These are phyloP conservation scores for Ophiosphaerella korrae DNA, from an alignment of 2,329 filamentous ascomycete genomes.

Conservation along the genomic window DNA sequence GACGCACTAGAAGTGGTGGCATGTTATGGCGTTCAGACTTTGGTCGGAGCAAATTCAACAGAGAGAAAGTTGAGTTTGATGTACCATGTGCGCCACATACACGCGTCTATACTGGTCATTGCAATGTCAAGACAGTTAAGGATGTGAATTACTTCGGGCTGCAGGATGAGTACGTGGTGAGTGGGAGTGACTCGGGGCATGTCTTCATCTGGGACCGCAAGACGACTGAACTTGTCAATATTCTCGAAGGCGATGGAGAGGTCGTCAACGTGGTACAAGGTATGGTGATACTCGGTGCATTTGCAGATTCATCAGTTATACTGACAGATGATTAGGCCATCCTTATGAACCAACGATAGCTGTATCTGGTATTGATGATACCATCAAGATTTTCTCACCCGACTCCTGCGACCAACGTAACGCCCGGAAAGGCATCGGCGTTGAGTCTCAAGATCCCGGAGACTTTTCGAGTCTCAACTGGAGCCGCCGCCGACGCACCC, in stretches of 20 bases:
- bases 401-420: constrained; percentile 63
- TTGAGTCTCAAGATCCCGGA: constrained; percentile 54
- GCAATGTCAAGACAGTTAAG: constrained; percentile 70
- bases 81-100: constrained; percentile 63
- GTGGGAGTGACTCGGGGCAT: constrained; percentile 69
- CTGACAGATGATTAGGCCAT: constrained; percentile 54
- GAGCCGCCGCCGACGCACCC: constrained; percentile 20
- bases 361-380: constrained; percentile 69
- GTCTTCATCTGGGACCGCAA: constrained; percentile 73
- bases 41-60: constrained; percentile 49
- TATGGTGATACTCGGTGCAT: constrained; percentile 23
- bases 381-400: constrained; percentile 70
- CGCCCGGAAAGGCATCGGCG: constrained; percentile 63
- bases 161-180: constrained; percentile 71
- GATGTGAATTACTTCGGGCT: constrained; percentile 72
- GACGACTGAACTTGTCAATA: constrained; percentile 65
- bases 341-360: constrained; percentile 71
- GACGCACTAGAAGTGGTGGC: constrained; percentile 43
- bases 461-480: constrained; percentile 49
- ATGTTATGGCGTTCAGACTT: constrained; percentile 57
- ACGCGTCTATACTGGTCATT: constrained; percentile 66
- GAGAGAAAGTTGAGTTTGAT: constrained; percentile 59
- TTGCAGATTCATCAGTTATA: not conserved
- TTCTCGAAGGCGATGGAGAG: constrained; percentile 69
- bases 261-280: constrained; percentile 73